Evolutionary conservation across 257 asterid genomes (phyloP).

Genomic region (Scutellaria baicalensis): DNA sequence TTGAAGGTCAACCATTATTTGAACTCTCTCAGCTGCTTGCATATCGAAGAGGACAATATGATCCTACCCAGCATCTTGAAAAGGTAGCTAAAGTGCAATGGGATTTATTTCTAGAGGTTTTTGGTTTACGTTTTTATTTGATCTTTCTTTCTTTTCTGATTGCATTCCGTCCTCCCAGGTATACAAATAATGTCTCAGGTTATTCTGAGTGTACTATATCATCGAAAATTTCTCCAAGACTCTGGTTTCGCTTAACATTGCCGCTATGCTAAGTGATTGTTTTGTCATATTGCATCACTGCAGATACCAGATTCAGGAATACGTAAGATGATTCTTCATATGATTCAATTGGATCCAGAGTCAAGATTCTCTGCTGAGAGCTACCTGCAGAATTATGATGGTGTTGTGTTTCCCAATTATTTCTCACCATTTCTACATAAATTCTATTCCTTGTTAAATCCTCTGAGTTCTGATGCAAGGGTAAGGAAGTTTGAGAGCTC

Average conservation of each 20-base stretch:
- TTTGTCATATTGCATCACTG: slow-evolving; percentile 18
- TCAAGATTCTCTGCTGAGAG: slow-evolving; percentile 86
- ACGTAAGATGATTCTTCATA: slow-evolving; percentile 97
- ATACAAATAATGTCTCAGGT: slow-evolving; percentile 4
- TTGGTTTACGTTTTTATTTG: neutral
- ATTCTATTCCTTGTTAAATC: slow-evolving; percentile 86
- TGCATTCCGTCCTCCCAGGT: slow-evolving; percentile 4
- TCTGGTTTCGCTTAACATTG: slow-evolving; percentile 4
- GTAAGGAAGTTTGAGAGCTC: slow-evolving; percentile 35
- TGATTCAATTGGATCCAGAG: slow-evolving; percentile 94
- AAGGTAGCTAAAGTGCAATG: slow-evolving; percentile 45
- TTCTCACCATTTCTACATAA: slow-evolving; percentile 94
- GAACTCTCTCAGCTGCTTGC: slow-evolving; percentile 97
- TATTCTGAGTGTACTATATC: neutral
- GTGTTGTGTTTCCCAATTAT: slow-evolving; percentile 86
- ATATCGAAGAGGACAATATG: slow-evolving; percentile 97
- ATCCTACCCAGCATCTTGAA: slow-evolving; percentile 95
- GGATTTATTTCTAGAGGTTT: neutral
- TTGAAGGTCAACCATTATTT: slow-evolving; percentile 96
- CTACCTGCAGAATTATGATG: slow-evolving; percentile 78
- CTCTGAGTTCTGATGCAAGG: slow-evolving; percentile 88
- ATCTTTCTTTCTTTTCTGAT: neutral
- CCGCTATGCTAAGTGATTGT: slow-evolving; percentile 9
- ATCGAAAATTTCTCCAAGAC: neutral
- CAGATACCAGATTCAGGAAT: slow-evolving; percentile 98